Conservation (phyloP, 768 basidiomycete species). For the Russula sp. region DNA sequence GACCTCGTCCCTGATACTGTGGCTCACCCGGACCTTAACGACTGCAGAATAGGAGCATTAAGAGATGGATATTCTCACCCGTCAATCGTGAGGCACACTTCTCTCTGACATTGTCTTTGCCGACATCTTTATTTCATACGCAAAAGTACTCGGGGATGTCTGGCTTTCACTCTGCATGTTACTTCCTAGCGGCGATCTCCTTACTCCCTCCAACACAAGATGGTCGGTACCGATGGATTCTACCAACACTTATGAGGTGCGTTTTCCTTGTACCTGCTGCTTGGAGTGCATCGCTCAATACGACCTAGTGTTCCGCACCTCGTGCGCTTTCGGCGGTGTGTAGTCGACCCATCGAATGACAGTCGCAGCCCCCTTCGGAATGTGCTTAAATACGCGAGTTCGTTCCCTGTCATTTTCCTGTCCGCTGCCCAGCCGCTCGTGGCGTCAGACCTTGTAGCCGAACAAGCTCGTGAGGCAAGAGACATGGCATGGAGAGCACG, state of each 20-base stretch:
- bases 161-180: too few relatives aligned
- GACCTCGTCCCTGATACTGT: too few relatives aligned
- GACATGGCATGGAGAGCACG: conserved; percentile 27
- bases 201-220: too few relatives aligned
- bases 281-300: too few relatives aligned
- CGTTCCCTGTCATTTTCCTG: conserved; percentile 78
- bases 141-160: too few relatives aligned
- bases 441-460: conserved; percentile 48
- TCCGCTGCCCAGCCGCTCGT: conserved; percentile 90
- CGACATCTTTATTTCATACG: too few relatives aligned
- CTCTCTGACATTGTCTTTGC: conserved; percentile 30
- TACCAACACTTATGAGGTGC: too few relatives aligned
- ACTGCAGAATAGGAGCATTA: conserved; percentile 47
- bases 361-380: conserved; percentile 77
- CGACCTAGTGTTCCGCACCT: conserved; percentile 26
- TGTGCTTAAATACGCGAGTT: conserved; percentile 48
- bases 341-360: conserved; percentile 51
- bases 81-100: conserved; percentile 65
- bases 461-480: conserved; percentile 36
- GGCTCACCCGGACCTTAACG: neutral
- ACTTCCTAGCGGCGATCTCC: too few relatives aligned
- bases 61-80: conserved; percentile 66
- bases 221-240: too few relatives aligned
- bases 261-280: too few relatives aligned
- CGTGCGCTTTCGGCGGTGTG: conserved; percentile 86